A percentile compares a stretch with the other conserved stretches of the same genome.
Conservation (phyloP, 1,284 basidiomycete genomes). For the Heterobasidion irregulare region DNA sequence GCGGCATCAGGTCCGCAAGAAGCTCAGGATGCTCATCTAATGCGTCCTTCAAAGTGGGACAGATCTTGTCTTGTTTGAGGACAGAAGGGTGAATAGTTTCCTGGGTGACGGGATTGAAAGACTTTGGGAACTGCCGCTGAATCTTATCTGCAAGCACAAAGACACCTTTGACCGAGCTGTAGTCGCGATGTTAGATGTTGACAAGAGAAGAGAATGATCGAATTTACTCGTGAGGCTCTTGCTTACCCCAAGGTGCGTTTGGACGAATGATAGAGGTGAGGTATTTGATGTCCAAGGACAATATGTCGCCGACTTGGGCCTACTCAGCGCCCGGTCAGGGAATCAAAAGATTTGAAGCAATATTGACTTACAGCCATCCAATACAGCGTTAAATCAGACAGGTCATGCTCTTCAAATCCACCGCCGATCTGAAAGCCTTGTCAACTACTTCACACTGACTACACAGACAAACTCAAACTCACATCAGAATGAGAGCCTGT, state of each 20-base stretch:
- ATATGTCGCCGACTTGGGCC: constrained; percentile 46
- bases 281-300: constrained; percentile 50
- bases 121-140: constrained; percentile 37
- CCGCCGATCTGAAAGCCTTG: constrained; percentile 44
- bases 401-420: constrained; percentile 56
- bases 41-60: constrained; percentile 25
- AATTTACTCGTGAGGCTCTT: constrained; percentile 50
- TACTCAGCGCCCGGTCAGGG: constrained; percentile 15
- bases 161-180: constrained; percentile 3
- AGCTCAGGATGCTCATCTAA: constrained; percentile 35
- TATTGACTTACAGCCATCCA: constrained; percentile 54
- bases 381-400: constrained; percentile 53
- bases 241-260: constrained; percentile 49
- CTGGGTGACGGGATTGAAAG: constrained; percentile 37
- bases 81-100: constrained; percentile 59
- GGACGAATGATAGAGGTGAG: constrained; percentile 40
- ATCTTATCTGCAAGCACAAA: constrained; percentile 5
- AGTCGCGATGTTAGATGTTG: background rate
- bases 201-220: background rate
- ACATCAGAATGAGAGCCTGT: constrained; percentile 57
- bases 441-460: background rate
- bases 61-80: constrained; percentile 30
- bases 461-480: constrained; percentile 12
- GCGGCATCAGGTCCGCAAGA: constrained; percentile 33
- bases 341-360: constrained; percentile 1